Evolutionary conservation across 441 rosid genomes (phyloP), one percentile per base, ranked within the genome.

Genomic region (Euphorbia celastroides): DNA sequence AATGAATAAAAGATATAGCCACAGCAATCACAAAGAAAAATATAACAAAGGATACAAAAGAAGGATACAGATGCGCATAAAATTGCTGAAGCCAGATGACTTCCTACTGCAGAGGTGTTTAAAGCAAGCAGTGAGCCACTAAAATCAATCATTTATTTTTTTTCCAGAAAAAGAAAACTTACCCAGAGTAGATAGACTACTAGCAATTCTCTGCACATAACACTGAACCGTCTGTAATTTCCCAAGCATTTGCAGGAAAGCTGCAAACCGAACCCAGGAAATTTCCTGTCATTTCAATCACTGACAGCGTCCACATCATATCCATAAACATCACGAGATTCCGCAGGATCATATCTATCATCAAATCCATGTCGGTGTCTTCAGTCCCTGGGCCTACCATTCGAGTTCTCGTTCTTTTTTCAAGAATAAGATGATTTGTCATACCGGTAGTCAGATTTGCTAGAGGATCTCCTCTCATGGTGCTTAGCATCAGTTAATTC

Each of bases 261-360:
- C 73, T 41, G 44, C 72, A 59, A 58, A 46, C 42, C 66, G 48
- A 69, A 69, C 65, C 41, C 34, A 17, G 11, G 25, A 23, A 66
- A 50, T 66, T 75, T 64, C 27, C 67, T 70, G 38, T n/a, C 56
- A 46, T 65, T 51, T 67, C 23, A 62, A 36, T 57, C 62, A 57
- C 62, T 67, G 26, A 69, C 57, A 55, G 48, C 32, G 41, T 66
- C 48, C 30, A 55, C 66, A 69, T 79, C 78, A 66, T 76, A 75
- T 64, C 77, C 79, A 38, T 55, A 23, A 20, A 36, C 20, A 70
- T 77, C 78, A 31, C 66, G 81, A 55, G 78, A 83, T 73, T 75
- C 85, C 59, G 59, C 77, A 66, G 98, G 98, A 79, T 86, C 78
- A 74, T 91, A 89, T 78, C 99, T 78, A 80, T 91, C 96, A 46